Base-by-base conservation (phyloP, 2,329 filamentous ascomycete genomes). In the Aspergillus calidoustus region DNA sequence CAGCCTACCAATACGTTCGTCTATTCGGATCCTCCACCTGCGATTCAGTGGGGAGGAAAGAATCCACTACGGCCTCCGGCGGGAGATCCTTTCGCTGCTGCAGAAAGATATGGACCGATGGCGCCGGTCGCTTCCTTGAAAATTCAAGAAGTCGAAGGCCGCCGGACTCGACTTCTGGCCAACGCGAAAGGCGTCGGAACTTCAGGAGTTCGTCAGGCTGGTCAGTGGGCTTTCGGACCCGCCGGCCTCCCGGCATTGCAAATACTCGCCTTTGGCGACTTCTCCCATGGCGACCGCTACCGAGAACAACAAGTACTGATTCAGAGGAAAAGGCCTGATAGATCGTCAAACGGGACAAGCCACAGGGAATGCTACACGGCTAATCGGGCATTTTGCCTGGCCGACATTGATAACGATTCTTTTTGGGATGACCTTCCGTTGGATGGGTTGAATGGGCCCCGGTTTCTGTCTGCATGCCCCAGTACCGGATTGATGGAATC, bases 181-280 rank as follows among this genome's bases (percentile, higher is more conserved):
- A 34, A 22, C 44, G 46, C 38, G 43, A 30, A 49, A 30, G 25
- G 17, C 49, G 49, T 53, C 23, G 25, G 57, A 59, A 53, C 49
- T 57, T 52, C 52, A 60, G 25, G 60, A 63, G 30, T 64, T 63
- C 48, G 30, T 64, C 19, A n/a, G 15, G 9, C 63, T 66, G 59
- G 57, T 57, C 31, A 66, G 58, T 66, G 54, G 64, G 62, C 60
- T 43, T 66, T 66, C 48, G 53, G 64, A 5, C 60, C 62, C 19
- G 57, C 25, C 15, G 64, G 64, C 31, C 46, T 66, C 34, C 58
- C 49, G 11, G 38, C 28, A 28, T 46, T 66, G 28, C 48, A 61
- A 28, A 49, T 63, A 41, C 54, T 66, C 25, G 62, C 60, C 34
- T 55, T 66, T 25, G 64, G 64, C n/a, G 64, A 66, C 56, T 63